Percentiles rank a stretch among this genome's conserved stretches.
Evolutionary conservation across 495 filamentous ascomycete species (phyloP).

Genomic region (Coniosporium apollinis): DNA sequence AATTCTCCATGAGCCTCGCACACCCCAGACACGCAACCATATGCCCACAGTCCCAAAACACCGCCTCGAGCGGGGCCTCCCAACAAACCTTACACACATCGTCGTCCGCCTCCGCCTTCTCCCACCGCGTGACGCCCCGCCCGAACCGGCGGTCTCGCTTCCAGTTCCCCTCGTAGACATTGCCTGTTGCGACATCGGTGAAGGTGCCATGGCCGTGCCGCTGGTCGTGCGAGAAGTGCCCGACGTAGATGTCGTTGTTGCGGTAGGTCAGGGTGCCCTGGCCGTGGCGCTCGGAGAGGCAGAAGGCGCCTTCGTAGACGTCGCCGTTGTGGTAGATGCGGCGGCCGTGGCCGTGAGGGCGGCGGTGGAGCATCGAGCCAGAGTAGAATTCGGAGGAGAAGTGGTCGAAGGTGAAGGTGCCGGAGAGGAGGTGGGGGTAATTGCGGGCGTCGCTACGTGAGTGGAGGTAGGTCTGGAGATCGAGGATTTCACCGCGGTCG

Average conservation of each 20-base stretch:
- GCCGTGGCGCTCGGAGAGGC: constrained; percentile 31
- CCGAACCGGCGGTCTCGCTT: constrained; percentile 44
- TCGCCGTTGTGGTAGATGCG: constrained; percentile 37
- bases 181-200: constrained; percentile 40
- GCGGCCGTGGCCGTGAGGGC: constrained; percentile 26
- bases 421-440: constrained; percentile 10
- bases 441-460: constrained; percentile 10
- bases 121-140: constrained; percentile 45
- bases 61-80: constrained; percentile 41
- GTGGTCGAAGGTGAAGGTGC: constrained; percentile 15
- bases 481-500: constrained; percentile 10
- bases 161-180: constrained; percentile 48
- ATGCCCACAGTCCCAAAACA: constrained; percentile 52
- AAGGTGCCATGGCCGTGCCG: constrained; percentile 43
- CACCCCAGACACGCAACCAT: constrained; percentile 47
- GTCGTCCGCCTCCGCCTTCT: constrained; percentile 45
- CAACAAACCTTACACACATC: constrained; percentile 49
- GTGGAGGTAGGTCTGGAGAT: constrained; percentile 11
- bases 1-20: constrained; percentile 43
- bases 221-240: constrained; percentile 38
- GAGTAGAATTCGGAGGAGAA: constrained; percentile 20
- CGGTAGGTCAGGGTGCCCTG: constrained; percentile 42
- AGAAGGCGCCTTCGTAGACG: constrained; percentile 38
- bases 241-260: constrained; percentile 45
- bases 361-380: constrained; percentile 14